Conservation (phyloP, 1,284 basidiomycete genomes). For the Pulveroboletus sp. region DNA sequence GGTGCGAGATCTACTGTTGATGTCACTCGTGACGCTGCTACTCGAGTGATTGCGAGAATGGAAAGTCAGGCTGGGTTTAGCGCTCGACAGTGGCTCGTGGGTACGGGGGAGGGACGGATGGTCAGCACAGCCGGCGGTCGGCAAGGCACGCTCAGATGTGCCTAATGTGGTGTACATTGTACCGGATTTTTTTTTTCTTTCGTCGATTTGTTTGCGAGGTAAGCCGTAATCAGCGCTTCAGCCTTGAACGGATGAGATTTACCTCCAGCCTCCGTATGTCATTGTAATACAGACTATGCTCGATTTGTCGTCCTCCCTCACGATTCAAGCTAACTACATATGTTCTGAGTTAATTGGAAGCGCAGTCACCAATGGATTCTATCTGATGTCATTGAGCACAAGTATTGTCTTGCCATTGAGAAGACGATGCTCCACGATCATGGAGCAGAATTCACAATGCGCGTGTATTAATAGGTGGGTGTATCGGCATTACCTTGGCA, state of each 20-base stretch:
- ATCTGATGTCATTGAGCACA: not conserved
- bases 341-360: not conserved
- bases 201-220: slow-evolving; percentile 26
- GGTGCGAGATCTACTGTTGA: not conserved
- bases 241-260: too few species aligned
- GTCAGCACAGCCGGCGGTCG: slow-evolving; percentile 2
- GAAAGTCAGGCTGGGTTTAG: slow-evolving; percentile 20
- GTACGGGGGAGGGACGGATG: slow-evolving; percentile 1
- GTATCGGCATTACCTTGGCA: not conserved
- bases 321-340: not conserved
- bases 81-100: slow-evolving; percentile 1
- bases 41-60: slow-evolving; percentile 28
- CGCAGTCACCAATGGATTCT: not conserved
- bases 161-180: not conserved
- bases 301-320: slow-evolving; percentile 20
- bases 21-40: slow-evolving; percentile 19
- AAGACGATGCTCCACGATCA: not conserved
- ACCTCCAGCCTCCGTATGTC: not conserved
- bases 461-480: not conserved
- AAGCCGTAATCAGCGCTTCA: too few species aligned
- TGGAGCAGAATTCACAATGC: not conserved
- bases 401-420: not conserved
- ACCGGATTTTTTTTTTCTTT: not conserved
- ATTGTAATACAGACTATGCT: slow-evolving; percentile 1
- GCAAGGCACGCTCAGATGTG: slow-evolving; percentile 8